phyloP scores from a whole-genome alignment of 2,329 filamentous ascomycete genomes.

The Colletotrichum spaethianum region DNA sequence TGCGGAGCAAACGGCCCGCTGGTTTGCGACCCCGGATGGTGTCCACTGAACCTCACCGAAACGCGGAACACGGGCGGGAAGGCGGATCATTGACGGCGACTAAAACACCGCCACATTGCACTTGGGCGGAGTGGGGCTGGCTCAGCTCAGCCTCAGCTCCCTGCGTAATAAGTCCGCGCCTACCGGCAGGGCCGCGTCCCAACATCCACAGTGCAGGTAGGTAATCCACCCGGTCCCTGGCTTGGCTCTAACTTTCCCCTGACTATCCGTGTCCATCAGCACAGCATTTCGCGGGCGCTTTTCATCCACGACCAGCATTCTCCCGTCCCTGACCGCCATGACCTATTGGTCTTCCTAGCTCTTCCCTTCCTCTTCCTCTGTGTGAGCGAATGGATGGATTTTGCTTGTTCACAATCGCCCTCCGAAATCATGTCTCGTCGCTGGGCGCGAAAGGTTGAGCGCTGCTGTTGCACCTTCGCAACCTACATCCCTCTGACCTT shows the following conservation, averaged over 20 bases:
- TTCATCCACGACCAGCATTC: slow-evolving; percentile 28
- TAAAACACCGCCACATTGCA: slow-evolving; percentile 13
- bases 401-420: slow-evolving; percentile 31
- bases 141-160: slow-evolving; percentile 21
- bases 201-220: background rate
- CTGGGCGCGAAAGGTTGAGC: slow-evolving; percentile 81
- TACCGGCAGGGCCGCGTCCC: background rate
- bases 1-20: slow-evolving; percentile 15
- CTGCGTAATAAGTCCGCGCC: slow-evolving; percentile 16
- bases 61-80: slow-evolving; percentile 2
- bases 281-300: slow-evolving; percentile 29
- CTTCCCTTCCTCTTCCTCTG: slow-evolving; percentile 12
- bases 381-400: slow-evolving; percentile 41
- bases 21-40: background rate
- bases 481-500: slow-evolving; percentile 91
- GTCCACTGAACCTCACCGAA: background rate
- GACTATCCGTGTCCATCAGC: slow-evolving; percentile 20
- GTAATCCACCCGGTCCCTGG: slow-evolving; percentile 12
- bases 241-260: slow-evolving; percentile 25
- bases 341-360: slow-evolving; percentile 18
- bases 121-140: background rate
- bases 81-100: background rate
- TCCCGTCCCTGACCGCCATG: slow-evolving; percentile 37
- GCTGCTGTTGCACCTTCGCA: slow-evolving; percentile 83
- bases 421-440: slow-evolving; percentile 68